These are phyloP conservation scores for Cyberlindnera japonica DNA, from an alignment of 805 yeast genomes.

Conservation along the genomic window DNA sequence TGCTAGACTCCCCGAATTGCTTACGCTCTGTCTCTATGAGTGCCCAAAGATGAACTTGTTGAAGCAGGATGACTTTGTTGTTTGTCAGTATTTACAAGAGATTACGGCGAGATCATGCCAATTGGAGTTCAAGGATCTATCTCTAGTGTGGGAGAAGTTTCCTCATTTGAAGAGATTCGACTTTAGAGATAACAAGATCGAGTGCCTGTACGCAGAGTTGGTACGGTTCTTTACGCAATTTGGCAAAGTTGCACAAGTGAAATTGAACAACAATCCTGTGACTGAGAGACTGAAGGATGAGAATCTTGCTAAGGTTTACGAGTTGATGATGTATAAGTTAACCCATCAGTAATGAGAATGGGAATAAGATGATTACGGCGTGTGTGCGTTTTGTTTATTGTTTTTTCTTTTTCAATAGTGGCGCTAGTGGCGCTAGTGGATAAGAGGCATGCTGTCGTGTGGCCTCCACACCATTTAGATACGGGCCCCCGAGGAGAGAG, in stretches of 20 bases:
- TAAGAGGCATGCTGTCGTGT: too few relatives aligned
- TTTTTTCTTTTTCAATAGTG: too few relatives aligned
- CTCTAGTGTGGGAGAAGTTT: conserved; percentile 1
- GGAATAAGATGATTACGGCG: too few relatives aligned
- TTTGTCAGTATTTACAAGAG: conserved; percentile 5
- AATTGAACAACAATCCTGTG: conserved; percentile 16
- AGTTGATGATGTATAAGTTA: conserved; percentile 15
- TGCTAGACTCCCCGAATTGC: conserved; percentile 7
- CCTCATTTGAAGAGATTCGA: conserved; percentile 10
- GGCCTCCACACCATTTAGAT: too few relatives aligned
- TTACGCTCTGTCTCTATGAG: conserved; percentile 4
- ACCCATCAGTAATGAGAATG: conserved; percentile 8
- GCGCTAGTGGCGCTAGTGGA: too few relatives aligned
- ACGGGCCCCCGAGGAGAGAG: too few relatives aligned
- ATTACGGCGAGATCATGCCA: conserved; percentile 5
- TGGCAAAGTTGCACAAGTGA: conserved; percentile 6
- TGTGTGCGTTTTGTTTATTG: too few relatives aligned
- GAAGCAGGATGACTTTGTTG: not conserved
- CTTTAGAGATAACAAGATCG: conserved; percentile 11
- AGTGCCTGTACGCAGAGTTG: conserved; percentile 12
- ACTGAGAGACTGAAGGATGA: conserved; percentile 6
- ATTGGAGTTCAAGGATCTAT: conserved; percentile 8
- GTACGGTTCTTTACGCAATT: conserved; percentile 9
- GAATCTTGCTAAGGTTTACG: conserved; percentile 8
- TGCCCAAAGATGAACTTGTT: not conserved